Evolutionary conservation across 495 filamentous ascomycete species (phyloP).

Genomic region (Daldinia bambusicola): DNA sequence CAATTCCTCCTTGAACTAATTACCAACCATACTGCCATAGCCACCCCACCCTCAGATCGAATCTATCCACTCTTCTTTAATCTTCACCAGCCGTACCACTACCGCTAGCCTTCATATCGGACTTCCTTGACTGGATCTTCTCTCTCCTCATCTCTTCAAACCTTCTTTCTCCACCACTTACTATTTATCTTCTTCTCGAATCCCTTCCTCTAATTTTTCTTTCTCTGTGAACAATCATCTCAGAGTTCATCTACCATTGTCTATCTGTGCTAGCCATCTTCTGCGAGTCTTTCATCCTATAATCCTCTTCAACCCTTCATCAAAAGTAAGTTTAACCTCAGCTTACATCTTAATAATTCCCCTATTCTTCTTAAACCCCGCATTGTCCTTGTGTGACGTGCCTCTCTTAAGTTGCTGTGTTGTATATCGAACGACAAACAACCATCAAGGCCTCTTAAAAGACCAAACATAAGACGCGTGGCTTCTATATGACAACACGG

Average conservation of each 20-base stretch:
- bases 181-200: conserved; percentile 21
- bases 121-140: conserved; percentile 24
- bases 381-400: conserved; percentile 35
- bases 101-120: conserved; percentile 31
- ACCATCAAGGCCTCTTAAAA: conserved; percentile 18
- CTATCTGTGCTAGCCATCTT: conserved; percentile 13
- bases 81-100: conserved; percentile 30
- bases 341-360: conserved; percentile 9
- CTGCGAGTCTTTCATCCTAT: conserved; percentile 8
- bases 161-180: conserved; percentile 1
- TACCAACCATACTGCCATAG: conserved; percentile 19
- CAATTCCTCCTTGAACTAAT: conserved; percentile 40
- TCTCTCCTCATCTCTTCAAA: conserved; percentile 26
- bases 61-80: conserved; percentile 35
- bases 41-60: conserved; percentile 33
- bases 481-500: background rate
- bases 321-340: conserved; percentile 41
- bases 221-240: conserved; percentile 18
- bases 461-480: background rate
- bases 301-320: conserved; percentile 11
- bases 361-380: conserved; percentile 21
- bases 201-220: conserved; percentile 11
- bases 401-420: background rate
- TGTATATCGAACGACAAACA: conserved; percentile 23
- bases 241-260: conserved; percentile 19